phyloP scores from a whole-genome alignment of 371 early-diverging fungal species.

The Rhizopus sp. region DNA sequence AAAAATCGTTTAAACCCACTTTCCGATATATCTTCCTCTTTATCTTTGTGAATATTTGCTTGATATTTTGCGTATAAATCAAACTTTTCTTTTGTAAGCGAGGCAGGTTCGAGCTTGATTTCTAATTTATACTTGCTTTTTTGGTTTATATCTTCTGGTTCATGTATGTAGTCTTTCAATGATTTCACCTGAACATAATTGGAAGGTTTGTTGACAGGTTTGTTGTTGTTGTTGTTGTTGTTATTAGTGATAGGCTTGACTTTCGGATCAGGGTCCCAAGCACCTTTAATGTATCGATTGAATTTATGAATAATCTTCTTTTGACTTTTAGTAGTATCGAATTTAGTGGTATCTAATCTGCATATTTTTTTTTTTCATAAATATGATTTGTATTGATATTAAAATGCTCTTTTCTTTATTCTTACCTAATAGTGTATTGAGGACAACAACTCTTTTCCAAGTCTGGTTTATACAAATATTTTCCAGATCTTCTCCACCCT shows the following conservation, averaged over 20 bases:
- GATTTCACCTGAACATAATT: slow-evolving; percentile 16
- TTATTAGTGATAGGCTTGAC: not conserved
- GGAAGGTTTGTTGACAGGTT: not conserved
- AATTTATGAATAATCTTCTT: slow-evolving; percentile 67
- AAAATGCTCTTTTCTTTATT: not conserved
- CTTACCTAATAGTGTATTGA: slow-evolving; percentile 69
- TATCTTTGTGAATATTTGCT: slow-evolving; percentile 74
- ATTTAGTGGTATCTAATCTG: slow-evolving; percentile 58
- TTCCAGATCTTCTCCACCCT: slow-evolving; percentile 75
- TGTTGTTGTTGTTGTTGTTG: slow-evolving; percentile 12
- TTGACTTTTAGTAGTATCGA: slow-evolving; percentile 64
- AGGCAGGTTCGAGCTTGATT: slow-evolving; percentile 64
- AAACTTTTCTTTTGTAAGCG: slow-evolving; percentile 74
- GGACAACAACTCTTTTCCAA: slow-evolving; percentile 67
- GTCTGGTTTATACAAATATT: slow-evolving; percentile 67
- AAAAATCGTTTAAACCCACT: slow-evolving; percentile 72
- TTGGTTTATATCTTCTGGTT: slow-evolving; percentile 9
- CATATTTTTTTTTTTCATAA: not conserved
- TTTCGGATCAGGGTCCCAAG: slow-evolving; percentile 30
- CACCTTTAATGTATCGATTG: slow-evolving; percentile 55
- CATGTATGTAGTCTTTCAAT: slow-evolving; percentile 16
- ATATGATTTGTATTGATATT: too few relatives aligned
- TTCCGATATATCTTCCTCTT: slow-evolving; percentile 51
- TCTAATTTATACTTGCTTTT: slow-evolving; percentile 20
- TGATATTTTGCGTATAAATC: slow-evolving; percentile 84